Conservation (phyloP, 164 flowering plant genomes). For the Malania oleifera region DNA sequence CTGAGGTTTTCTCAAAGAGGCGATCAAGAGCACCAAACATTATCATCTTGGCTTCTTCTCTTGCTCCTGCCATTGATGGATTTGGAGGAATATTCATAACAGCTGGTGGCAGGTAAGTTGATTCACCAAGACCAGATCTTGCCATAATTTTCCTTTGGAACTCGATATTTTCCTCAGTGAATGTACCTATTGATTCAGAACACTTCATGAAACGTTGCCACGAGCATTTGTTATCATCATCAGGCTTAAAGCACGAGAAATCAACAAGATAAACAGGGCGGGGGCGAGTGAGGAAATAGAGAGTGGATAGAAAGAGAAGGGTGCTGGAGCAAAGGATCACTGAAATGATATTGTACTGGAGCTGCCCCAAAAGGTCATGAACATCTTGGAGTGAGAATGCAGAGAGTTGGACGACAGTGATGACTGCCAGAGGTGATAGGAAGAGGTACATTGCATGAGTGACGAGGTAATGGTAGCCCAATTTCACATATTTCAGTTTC, state of each 20-base stretch:
- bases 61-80: constrained; percentile 74
- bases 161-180: constrained; percentile 49
- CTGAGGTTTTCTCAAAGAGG: constrained; percentile 49
- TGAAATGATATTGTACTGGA: constrained; percentile 42
- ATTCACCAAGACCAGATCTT: constrained; percentile 75
- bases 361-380: constrained; percentile 49
- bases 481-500: constrained; percentile 59
- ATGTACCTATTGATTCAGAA: constrained; percentile 37
- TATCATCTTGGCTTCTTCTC: constrained; percentile 66
- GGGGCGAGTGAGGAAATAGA: constrained; percentile 73
- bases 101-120: constrained; percentile 68
- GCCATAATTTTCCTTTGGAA: constrained; percentile 70
- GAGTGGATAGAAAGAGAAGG: constrained; percentile 59
- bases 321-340: constrained; percentile 42
- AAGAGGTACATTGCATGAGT: constrained; percentile 51
- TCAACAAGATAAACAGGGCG: constrained; percentile 73
- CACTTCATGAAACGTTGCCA: constrained; percentile 64
- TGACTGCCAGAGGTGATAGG: constrained; percentile 35
- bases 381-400: constrained; percentile 35
- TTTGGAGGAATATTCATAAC: constrained; percentile 69
- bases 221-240: constrained; percentile 63
- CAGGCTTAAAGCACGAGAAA: constrained; percentile 76
- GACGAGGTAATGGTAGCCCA: constrained; percentile 62
- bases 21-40: constrained; percentile 83
- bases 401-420: constrained; percentile 43